Base-by-base conservation (phyloP, 202 grass and related monocot genomes). In the Zizania palustris region DNA sequence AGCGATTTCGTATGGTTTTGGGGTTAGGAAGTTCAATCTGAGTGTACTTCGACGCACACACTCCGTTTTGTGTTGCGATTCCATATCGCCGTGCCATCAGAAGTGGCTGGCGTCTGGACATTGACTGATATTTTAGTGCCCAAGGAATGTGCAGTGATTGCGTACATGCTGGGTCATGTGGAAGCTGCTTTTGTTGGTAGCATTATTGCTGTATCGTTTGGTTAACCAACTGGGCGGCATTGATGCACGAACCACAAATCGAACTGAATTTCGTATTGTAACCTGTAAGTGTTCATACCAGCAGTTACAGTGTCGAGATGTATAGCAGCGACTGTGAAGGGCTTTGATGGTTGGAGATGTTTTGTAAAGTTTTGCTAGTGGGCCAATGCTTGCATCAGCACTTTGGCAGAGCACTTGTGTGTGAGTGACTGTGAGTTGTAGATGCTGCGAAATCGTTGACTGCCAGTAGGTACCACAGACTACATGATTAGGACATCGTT, bases 181-280 rank as follows among this genome's bases (percentile, higher is more conserved):
- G 46, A 34, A 65, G 20, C 63, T 65, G 20, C n/a, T 63, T 56
- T 65, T 2, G 13, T 81, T 7, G 68, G 59, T 69, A 54, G 16
- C 50, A 54, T 8, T 54, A 16, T 19, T 18, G 50, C 16, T n/a
- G 14, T 18, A 53, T 7, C 4, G 5, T 19, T 54, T 54, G n/a
- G 16, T 54, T 15, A n/a, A 54, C 7, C 7, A 53, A 54, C 50
- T 19, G 50, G 11, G 2, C 18, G 50, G 16, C n/a, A 54, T 19
- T 18, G 50, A 54, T 54, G 50, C 4, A 12, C 2, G 51, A 19
- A 55, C 7, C 51, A 20, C 51, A 55, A 55, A 19, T 20, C 3
- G 51, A 55, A 20, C 5, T 18, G n/a, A 54, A 54, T 6, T 54
- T 54, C 50, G 50, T 15, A 44, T 10, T 46, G 21, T 60, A 13